These are phyloP conservation scores for Fusarium succisae DNA, from an alignment of 2,329 filamentous ascomycete genomes.

Conservation along the genomic window DNA sequence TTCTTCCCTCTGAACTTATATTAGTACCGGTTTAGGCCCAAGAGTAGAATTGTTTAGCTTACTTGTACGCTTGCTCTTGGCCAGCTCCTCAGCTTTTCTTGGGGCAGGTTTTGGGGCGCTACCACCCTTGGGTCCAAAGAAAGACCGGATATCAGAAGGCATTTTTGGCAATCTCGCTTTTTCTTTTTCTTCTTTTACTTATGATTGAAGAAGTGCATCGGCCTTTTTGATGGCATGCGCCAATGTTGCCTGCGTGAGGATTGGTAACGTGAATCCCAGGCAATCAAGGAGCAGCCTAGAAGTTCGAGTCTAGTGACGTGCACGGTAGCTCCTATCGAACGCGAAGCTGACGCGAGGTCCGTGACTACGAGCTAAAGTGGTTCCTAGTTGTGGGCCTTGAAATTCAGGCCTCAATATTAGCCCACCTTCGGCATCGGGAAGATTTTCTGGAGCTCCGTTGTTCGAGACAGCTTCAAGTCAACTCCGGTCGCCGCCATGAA, in stretches of 20 bases:
- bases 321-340: conserved; percentile 45
- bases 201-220: background rate
- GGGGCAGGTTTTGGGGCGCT: conserved; percentile 59
- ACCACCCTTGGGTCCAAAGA: conserved; percentile 82
- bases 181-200: background rate
- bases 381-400: conserved; percentile 22
- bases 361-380: conserved; percentile 51
- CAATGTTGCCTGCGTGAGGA: conserved; percentile 35
- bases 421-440: conserved; percentile 29
- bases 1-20: conserved; percentile 61
- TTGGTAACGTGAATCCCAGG: conserved; percentile 32
- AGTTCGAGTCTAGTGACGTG: conserved; percentile 46
- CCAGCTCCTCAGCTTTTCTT: conserved; percentile 57
- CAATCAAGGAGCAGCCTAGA: conserved; percentile 43
- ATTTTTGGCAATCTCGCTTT: conserved; percentile 49
- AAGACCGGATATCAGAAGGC: conserved; percentile 90
- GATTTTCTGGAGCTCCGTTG: conserved; percentile 48
- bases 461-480: conserved; percentile 39
- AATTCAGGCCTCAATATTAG: background rate
- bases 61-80: conserved; percentile 59
- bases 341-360: conserved; percentile 58
- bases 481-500: conserved; percentile 55
- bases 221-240: conserved; percentile 37
- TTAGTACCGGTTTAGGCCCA: conserved; percentile 25
- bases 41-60: conserved; percentile 35